Evolutionary conservation across 768 basidiomycete species (phyloP).

Genomic region (Tylopilus intermedius): DNA sequence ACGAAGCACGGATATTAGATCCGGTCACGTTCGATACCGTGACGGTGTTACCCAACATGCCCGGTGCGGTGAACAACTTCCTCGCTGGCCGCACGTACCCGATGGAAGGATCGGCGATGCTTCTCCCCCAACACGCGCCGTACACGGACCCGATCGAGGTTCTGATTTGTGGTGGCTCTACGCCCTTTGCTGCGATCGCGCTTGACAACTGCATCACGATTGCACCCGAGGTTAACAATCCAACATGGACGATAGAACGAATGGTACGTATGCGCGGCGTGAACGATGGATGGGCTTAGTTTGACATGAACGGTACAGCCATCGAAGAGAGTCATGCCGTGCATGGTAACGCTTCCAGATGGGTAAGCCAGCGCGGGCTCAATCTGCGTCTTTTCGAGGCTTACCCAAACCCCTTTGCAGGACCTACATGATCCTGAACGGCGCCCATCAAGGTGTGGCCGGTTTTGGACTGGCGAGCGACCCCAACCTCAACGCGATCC

Average conservation of each 20-base stretch:
- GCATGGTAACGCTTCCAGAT: slow-evolving; percentile 61
- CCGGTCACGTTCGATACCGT: slow-evolving; percentile 61
- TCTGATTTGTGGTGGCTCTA: slow-evolving; percentile 74
- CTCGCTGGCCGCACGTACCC: slow-evolving; percentile 76
- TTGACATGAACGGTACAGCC: slow-evolving; percentile 38
- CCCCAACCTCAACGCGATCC: slow-evolving; percentile 58
- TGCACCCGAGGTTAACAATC: slow-evolving; percentile 54
- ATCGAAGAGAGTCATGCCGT: slow-evolving; percentile 70
- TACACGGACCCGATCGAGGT: slow-evolving; percentile 69
- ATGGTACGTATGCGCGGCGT: slow-evolving; percentile 49
- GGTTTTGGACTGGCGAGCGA: slow-evolving; percentile 67
- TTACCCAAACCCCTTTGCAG: slow-evolving; percentile 36
- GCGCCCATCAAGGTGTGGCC: slow-evolving; percentile 63
- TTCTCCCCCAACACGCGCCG: slow-evolving; percentile 66
- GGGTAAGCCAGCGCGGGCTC: slow-evolving; percentile 11
- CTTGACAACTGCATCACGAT: slow-evolving; percentile 72
- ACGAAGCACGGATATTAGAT: slow-evolving; percentile 74
- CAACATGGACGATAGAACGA: slow-evolving; percentile 69
- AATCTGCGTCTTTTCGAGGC: background rate
- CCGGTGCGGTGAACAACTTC: slow-evolving; percentile 68
- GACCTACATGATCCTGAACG: slow-evolving; percentile 74
- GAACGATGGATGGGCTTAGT: background rate
- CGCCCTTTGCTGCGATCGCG: slow-evolving; percentile 43
- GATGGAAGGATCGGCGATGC: slow-evolving; percentile 62
- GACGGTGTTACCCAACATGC: slow-evolving; percentile 61